phyloP scores from a whole-genome alignment of 805 yeast genomes.

The Isabelozyma heimii region DNA sequence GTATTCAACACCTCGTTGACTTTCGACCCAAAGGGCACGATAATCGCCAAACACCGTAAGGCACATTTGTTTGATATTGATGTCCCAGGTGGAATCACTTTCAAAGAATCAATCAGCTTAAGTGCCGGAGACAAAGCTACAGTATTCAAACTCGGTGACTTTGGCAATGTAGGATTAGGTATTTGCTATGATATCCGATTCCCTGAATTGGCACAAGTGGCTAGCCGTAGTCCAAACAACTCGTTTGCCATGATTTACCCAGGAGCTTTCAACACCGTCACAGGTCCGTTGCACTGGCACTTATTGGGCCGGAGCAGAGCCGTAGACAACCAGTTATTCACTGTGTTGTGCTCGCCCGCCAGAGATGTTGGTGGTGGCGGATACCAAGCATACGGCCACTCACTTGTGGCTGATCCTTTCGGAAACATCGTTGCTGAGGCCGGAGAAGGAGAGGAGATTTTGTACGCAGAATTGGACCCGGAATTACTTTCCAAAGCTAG shows the following conservation, averaged over 20 bases:
- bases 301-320: slow-evolving; percentile 71
- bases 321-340: slow-evolving; percentile 70
- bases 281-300: slow-evolving; percentile 85
- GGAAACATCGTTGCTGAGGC: slow-evolving; percentile 45
- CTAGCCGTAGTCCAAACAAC: slow-evolving; percentile 56
- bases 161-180: slow-evolving; percentile 69
- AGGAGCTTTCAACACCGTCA: slow-evolving; percentile 80
- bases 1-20: slow-evolving; percentile 72
- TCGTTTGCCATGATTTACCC: slow-evolving; percentile 80
- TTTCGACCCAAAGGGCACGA: slow-evolving; percentile 66
- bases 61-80: slow-evolving; percentile 91
- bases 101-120: slow-evolving; percentile 72
- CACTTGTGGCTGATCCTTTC: slow-evolving; percentile 41
- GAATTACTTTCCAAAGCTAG: slow-evolving; percentile 40
- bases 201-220: slow-evolving; percentile 69
- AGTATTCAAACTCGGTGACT: slow-evolving; percentile 54
- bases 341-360: slow-evolving; percentile 85
- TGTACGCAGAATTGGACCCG: slow-evolving; percentile 40
- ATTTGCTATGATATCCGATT: slow-evolving; percentile 73
- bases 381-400: slow-evolving; percentile 47
- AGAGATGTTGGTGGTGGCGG: slow-evolving; percentile 57
- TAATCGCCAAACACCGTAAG: slow-evolving; percentile 84
- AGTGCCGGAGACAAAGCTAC: slow-evolving; percentile 77
- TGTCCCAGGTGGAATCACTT: slow-evolving; percentile 86
- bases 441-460: slow-evolving; percentile 43